Percentiles rank a stretch among this genome's conserved stretches.
These are phyloP conservation scores for Fomes fomentarius DNA, from an alignment of 1,284 basidiomycete species.

Conservation along the genomic window DNA sequence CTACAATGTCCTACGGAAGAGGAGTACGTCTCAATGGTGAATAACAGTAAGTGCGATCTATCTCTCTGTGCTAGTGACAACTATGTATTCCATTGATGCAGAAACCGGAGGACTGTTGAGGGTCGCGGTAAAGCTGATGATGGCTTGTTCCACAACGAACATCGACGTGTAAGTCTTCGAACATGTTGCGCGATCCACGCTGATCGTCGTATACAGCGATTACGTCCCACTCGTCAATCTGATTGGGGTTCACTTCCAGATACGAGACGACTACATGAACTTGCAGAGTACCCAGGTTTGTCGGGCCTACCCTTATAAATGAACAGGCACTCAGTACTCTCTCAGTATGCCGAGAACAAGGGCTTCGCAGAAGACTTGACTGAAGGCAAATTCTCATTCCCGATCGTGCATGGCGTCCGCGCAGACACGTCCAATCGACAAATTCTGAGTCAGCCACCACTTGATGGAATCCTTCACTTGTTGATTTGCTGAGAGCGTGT, in stretches of 20 bases:
- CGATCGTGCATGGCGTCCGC: constrained; percentile 87
- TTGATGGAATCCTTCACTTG: not conserved
- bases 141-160: constrained; percentile 78
- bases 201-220: constrained; percentile 53
- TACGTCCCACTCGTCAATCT: constrained; percentile 93
- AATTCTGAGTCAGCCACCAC: constrained; percentile 72
- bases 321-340: not conserved
- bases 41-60: constrained; percentile 79
- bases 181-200: not conserved
- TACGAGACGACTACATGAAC: constrained; percentile 98
- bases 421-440: constrained; percentile 75
- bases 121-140: constrained; percentile 95
- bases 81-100: constrained; percentile 35
- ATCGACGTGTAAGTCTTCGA: constrained; percentile 52
- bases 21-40: constrained; percentile 96
- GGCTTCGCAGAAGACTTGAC: constrained; percentile 95
- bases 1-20: constrained; percentile 93
- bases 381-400: constrained; percentile 97
- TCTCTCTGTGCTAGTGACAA: not conserved
- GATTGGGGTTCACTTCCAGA: constrained; percentile 94
- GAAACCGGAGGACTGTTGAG: constrained; percentile 96
- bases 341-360: constrained; percentile 89
- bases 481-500: not conserved
- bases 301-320: not conserved
- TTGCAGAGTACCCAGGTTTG: constrained; percentile 81